phyloP scores from a whole-genome alignment of 2,329 filamentous ascomycete genomes.

The Sordariomycetes sp. region DNA sequence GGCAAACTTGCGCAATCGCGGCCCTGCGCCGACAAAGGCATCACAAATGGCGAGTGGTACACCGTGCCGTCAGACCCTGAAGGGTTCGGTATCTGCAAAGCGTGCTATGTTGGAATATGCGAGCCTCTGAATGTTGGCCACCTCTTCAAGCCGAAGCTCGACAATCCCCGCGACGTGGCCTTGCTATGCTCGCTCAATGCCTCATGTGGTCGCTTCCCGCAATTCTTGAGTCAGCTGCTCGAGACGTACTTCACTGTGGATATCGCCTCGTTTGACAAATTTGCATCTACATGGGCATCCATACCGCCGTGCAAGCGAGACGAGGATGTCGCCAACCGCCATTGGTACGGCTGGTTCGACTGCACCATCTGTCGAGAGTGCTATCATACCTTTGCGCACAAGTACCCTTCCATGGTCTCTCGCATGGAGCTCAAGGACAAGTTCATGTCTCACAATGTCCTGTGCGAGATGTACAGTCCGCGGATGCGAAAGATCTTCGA shows the following conservation, averaged over 20 bases:
- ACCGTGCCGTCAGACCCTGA: conserved; percentile 18
- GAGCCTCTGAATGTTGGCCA: conserved; percentile 17
- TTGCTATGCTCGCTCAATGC: conserved; percentile 24
- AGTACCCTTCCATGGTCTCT: conserved; percentile 14
- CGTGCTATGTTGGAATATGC: conserved; percentile 21
- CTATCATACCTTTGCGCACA: conserved; percentile 19
- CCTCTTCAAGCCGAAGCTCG: conserved; percentile 18
- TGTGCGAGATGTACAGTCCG: conserved; percentile 27
- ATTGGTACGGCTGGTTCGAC: conserved; percentile 26
- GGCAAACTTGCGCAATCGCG: conserved; percentile 15
- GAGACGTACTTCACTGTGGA: conserved; percentile 12
- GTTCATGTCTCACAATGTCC: conserved; percentile 9
- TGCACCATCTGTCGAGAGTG: conserved; percentile 26
- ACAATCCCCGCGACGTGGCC: conserved; percentile 7
- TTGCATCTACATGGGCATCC: background rate
- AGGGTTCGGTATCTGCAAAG: conserved; percentile 24
- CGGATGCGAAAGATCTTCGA: conserved; percentile 24
- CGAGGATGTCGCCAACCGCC: conserved; percentile 9
- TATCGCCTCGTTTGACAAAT: conserved; percentile 3
- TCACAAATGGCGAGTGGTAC: conserved; percentile 20
- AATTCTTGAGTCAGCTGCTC: conserved; percentile 14
- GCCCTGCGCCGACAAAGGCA: conserved; percentile 19
- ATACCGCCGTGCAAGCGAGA: conserved; percentile 10
- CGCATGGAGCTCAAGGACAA: conserved; percentile 17
- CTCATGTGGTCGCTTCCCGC: conserved; percentile 14